A percentile compares a stretch with the other conserved stretches of the same genome.
These are phyloP conservation scores for Colletotrichum musae DNA, from an alignment of 2,329 filamentous ascomycete genomes.

Conservation along the genomic window DNA sequence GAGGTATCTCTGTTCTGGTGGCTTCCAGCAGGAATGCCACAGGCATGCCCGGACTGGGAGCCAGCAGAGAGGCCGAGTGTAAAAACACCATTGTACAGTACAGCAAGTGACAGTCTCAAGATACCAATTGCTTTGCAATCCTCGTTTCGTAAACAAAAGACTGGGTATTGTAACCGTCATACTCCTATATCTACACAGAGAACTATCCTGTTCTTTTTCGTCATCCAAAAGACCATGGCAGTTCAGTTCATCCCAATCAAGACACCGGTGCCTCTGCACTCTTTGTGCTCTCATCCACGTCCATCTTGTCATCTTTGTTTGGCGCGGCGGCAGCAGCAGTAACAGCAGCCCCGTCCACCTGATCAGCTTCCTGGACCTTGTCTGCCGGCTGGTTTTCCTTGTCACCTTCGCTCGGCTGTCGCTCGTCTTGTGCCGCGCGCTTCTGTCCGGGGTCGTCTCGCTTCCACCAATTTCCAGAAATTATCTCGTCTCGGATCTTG, in stretches of 20 bases:
- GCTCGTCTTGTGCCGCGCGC: constrained; percentile 47
- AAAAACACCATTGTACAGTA: constrained; percentile 14
- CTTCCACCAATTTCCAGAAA: constrained; percentile 52
- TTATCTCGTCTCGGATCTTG: constrained; percentile 49
- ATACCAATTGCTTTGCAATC: constrained; percentile 10
- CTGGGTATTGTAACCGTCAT: constrained; percentile 40
- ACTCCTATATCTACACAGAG: constrained; percentile 32
- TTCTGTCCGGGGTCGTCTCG: constrained; percentile 46
- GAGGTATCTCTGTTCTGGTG: no score
- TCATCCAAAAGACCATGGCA: neutral
- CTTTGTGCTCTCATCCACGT: constrained; percentile 18
- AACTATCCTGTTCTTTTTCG: constrained; percentile 5
- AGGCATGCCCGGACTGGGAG: neutral
- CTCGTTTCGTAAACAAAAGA: constrained; percentile 18
- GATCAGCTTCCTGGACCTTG: constrained; percentile 12
- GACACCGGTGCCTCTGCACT: constrained; percentile 5
- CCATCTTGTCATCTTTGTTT: constrained; percentile 25
- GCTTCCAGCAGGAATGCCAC: no score
- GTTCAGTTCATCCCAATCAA: neutral
- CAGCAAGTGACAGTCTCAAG: constrained; percentile 1
- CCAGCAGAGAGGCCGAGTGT: neutral
- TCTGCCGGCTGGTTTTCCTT: constrained; percentile 61
- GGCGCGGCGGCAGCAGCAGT: constrained; percentile 9
- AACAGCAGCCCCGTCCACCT: neutral
- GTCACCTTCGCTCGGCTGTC: constrained; percentile 54